Conservation (phyloP, 257 asterid genomes). For the Nicotiana noctiflora region DNA sequence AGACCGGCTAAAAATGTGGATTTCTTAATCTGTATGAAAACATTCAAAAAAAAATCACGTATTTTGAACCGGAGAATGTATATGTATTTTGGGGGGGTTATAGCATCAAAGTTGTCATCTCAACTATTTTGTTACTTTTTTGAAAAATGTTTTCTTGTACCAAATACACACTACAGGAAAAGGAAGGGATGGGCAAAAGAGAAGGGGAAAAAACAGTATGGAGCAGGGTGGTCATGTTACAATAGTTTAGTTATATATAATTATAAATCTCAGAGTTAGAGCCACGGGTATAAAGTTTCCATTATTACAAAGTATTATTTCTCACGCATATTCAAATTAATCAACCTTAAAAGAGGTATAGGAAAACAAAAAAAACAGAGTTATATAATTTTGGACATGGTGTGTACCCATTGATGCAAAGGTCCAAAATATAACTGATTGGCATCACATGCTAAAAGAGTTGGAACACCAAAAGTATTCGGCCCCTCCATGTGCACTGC, state of each 20-base stretch:
- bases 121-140: neutral
- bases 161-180: neutral
- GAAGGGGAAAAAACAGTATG: neutral
- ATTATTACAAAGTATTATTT: no score
- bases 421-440: neutral
- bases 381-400: neutral
- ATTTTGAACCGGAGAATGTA: no score
- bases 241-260: neutral
- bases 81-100: neutral
- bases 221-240: neutral
- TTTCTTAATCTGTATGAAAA: no score
- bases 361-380: no score
- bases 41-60: no score
- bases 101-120: neutral
- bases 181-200: neutral
- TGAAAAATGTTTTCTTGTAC: neutral
- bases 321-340: no score
- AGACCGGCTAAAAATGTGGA: no score
- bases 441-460: constrained; percentile 6
- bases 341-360: no score
- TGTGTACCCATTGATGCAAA: neutral
- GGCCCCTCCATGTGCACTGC: constrained; percentile 6
- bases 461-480: neutral
- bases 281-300: no score
- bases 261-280: no score